phyloP scores from a whole-genome alignment of 192 early-diverging fungal genomes.

The Coemansia sp. region DNA sequence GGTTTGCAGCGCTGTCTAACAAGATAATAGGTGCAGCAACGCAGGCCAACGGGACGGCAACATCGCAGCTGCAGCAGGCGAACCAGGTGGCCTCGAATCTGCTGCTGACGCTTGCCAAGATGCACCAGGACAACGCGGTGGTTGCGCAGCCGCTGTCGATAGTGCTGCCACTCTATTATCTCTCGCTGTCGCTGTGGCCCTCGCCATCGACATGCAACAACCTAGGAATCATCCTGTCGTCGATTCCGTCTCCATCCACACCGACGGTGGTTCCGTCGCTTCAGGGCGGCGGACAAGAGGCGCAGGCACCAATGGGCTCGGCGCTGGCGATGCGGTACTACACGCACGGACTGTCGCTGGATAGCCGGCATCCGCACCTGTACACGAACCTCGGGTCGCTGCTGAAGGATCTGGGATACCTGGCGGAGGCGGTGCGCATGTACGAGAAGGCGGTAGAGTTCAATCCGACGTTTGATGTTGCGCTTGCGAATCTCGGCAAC shows the following conservation, averaged over 20 bases:
- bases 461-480: slow-evolving; percentile 88
- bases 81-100: slow-evolving; percentile 57
- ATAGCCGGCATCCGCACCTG: slow-evolving; percentile 82
- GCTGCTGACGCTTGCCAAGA: slow-evolving; percentile 82
- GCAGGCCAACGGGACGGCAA: neutral
- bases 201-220: slow-evolving; percentile 92
- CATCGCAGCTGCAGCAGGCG: slow-evolving; percentile 46
- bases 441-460: slow-evolving; percentile 86
- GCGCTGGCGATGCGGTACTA: slow-evolving; percentile 84
- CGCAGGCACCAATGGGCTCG: slow-evolving; percentile 69
- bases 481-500: slow-evolving; percentile 90
- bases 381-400: slow-evolving; percentile 94
- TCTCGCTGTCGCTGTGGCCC: slow-evolving; percentile 75
- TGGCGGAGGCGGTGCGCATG: slow-evolving; percentile 82
- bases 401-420: slow-evolving; percentile 86
- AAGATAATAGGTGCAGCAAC: slow-evolving; percentile 42
- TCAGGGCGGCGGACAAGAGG: slow-evolving; percentile 48
- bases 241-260: slow-evolving; percentile 62
- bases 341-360: slow-evolving; percentile 79
- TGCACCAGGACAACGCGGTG: slow-evolving; percentile 77
- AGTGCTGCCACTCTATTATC: slow-evolving; percentile 81
- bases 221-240: slow-evolving; percentile 78
- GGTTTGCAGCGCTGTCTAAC: slow-evolving; percentile 48
- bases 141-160: slow-evolving; percentile 62
- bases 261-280: slow-evolving; percentile 54